Percentiles rank a stretch among this genome's conserved stretches.
These are phyloP conservation scores for Rhynchosporium secalis DNA, from an alignment of 2,329 filamentous ascomycete species.

Conservation along the genomic window DNA sequence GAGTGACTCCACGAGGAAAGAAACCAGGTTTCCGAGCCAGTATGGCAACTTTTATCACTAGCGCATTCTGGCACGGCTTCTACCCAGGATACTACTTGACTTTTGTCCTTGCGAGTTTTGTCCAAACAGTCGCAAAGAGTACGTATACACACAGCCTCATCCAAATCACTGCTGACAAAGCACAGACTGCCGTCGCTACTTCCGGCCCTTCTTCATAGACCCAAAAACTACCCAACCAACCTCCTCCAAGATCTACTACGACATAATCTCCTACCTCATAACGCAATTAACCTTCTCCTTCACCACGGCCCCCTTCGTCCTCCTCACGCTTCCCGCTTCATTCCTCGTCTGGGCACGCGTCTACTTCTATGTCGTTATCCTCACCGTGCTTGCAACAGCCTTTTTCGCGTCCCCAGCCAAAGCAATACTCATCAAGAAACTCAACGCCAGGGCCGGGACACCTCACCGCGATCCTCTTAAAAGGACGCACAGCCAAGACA, in stretches of 20 bases:
- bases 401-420: conserved; percentile 84
- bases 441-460: conserved; percentile 58
- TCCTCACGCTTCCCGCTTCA: conserved; percentile 72
- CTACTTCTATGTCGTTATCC: conserved; percentile 82
- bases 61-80: conserved; percentile 97
- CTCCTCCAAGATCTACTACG: conserved; percentile 80
- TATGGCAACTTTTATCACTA: conserved; percentile 89
- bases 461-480: conserved; percentile 41
- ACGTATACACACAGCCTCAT: conserved; percentile 42
- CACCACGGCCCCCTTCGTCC: conserved; percentile 78
- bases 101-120: conserved; percentile 85
- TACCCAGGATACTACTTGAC: conserved; percentile 94
- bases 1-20: conserved; percentile 91
- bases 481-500: conserved; percentile 58
- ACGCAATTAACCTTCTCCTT: conserved; percentile 87
- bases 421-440: conserved; percentile 52
- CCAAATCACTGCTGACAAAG: conserved; percentile 23
- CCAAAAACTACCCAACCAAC: conserved; percentile 69
- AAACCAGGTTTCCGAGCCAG: conserved; percentile 96
- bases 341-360: conserved; percentile 78
- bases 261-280: conserved; percentile 69
- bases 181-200: conserved; percentile 79
- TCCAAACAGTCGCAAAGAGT: conserved; percentile 96
- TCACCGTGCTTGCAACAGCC: conserved; percentile 61
- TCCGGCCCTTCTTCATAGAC: conserved; percentile 91